These are phyloP conservation scores for Fusarium neocosmosporiellum DNA, from an alignment of 2,329 filamentous ascomycete species.

Conservation along the genomic window DNA sequence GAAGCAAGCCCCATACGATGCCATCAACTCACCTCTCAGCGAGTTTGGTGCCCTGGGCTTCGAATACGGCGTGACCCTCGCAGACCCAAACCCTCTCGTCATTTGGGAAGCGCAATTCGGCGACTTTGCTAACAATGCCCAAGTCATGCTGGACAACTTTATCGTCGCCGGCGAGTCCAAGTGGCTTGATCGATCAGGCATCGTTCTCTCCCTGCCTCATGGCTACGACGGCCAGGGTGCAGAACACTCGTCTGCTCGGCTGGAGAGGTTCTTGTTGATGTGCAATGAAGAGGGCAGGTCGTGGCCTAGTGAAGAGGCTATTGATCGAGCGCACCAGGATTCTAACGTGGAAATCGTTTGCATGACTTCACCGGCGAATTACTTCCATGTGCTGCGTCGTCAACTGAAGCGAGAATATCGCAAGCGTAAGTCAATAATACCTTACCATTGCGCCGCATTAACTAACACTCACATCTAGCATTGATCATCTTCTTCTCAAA, in stretches of 20 bases:
- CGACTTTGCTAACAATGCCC: slow-evolving; percentile 99
- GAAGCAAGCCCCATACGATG: slow-evolving; percentile 92
- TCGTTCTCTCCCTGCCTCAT: slow-evolving; percentile 95
- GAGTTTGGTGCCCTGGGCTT: slow-evolving; percentile 84
- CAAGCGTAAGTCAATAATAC: slow-evolving; percentile 77
- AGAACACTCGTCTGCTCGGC: slow-evolving; percentile 95
- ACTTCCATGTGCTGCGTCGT: slow-evolving; percentile 94
- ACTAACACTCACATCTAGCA: slow-evolving; percentile 62
- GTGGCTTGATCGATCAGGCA: slow-evolving; percentile 96
- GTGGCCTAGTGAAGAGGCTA: slow-evolving; percentile 68
- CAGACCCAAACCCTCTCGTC: slow-evolving; percentile 93
- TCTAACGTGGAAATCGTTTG: slow-evolving; percentile 98
- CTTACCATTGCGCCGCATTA: accelerated
- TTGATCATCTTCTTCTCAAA: slow-evolving; percentile 98
- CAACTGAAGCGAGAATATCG: slow-evolving; percentile 99
- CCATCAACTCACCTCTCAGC: slow-evolving; percentile 91
- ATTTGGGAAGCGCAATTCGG: slow-evolving; percentile 99
- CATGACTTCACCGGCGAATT: slow-evolving; percentile 91
- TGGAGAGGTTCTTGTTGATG: slow-evolving; percentile 96
- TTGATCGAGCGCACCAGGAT: slow-evolving; percentile 93
- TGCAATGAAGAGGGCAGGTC: slow-evolving; percentile 96
- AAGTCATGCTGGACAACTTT: slow-evolving; percentile 98
- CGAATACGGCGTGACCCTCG: slow-evolving; percentile 97
- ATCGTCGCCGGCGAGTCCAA: slow-evolving; percentile 96
- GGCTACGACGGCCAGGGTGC: slow-evolving; percentile 98